phyloP scores from a whole-genome alignment of 306 rosid species.

The Inga oerstediana region DNA sequence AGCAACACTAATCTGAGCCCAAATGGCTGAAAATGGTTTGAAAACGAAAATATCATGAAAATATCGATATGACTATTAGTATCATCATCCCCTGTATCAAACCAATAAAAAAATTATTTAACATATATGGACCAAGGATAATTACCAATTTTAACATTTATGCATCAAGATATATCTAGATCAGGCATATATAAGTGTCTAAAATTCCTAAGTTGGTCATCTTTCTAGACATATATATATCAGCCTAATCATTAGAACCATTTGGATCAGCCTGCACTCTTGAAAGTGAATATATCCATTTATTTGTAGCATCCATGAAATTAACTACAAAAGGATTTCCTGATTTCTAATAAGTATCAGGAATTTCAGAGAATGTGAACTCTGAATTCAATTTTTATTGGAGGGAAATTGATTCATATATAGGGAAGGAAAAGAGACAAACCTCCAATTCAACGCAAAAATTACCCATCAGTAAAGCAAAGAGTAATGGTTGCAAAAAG shows the following conservation, averaged over 20 bases:
- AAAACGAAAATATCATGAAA: too few relatives aligned
- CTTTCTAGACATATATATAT: conserved; percentile 22
- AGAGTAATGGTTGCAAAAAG: too few relatives aligned
- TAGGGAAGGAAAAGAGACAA: too few relatives aligned
- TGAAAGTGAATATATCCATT: background rate
- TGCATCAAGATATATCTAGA: conserved; percentile 10
- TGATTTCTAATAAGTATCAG: background rate
- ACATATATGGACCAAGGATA: background rate
- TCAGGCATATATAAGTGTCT: conserved; percentile 17
- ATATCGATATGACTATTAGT: conserved; percentile 96
- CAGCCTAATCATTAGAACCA: conserved; percentile 13
- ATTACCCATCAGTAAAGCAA: too few relatives aligned
- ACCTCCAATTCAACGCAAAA: too few relatives aligned
- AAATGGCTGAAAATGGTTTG: too few relatives aligned
- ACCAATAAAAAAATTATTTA: conserved; percentile 18
- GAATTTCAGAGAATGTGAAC: background rate
- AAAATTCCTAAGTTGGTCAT: conserved; percentile 1
- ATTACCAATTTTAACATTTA: conserved; percentile 12
- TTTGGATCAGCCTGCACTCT: background rate
- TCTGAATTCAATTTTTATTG: background rate
- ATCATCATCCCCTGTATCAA: conserved; percentile 86
- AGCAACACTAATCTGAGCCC: too few relatives aligned
- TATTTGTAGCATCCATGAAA: background rate
- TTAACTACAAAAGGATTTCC: background rate
- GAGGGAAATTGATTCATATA: too few relatives aligned